A percentile compares a stretch with the other conserved stretches of the same genome.
These are phyloP conservation scores for Penicillium sp. DNA, from an alignment of 2,329 filamentous ascomycete species.

Conservation along the genomic window DNA sequence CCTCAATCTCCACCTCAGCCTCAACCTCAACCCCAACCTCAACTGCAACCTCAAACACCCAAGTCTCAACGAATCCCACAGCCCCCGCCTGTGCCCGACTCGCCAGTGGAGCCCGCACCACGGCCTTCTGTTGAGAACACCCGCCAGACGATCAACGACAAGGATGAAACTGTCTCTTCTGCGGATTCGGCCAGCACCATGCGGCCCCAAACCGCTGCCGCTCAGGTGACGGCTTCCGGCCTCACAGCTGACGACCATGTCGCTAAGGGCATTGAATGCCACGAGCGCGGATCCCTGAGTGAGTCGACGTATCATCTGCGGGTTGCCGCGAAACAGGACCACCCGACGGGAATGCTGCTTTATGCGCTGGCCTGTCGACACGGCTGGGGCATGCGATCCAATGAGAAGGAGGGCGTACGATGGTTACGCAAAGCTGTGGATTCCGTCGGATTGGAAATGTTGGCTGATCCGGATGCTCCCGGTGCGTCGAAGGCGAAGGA, in stretches of 20 bases:
- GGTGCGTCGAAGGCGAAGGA: constrained; percentile 59
- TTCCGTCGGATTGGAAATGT: constrained; percentile 75
- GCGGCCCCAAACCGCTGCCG: constrained; percentile 39
- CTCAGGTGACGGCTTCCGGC: constrained; percentile 28
- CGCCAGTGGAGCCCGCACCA: constrained; percentile 6
- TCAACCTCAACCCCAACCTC: background rate
- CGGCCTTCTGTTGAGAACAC: constrained; percentile 18
- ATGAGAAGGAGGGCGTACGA: constrained; percentile 82
- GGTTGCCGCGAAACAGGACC: constrained; percentile 78
- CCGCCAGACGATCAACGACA: constrained; percentile 23
- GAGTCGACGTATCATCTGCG: constrained; percentile 96
- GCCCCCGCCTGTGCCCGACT: constrained; percentile 7
- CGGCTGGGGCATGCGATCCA: constrained; percentile 95
- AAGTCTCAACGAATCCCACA: constrained; percentile 8
- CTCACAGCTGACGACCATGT: constrained; percentile 75
- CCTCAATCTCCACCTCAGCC: background rate
- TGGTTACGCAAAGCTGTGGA: constrained; percentile 94
- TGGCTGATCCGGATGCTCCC: constrained; percentile 63
- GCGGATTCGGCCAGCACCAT: constrained; percentile 66
- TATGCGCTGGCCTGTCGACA: constrained; percentile 94
- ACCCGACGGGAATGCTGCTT: constrained; percentile 91
- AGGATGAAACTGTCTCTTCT: constrained; percentile 53
- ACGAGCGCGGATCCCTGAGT: constrained; percentile 81
- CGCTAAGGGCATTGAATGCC: constrained; percentile 82
- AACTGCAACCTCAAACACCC: constrained; percentile 3